These are phyloP conservation scores for Chlorella ohadii DNA, from an alignment of 139 green algal genomes.

Conservation along the genomic window DNA sequence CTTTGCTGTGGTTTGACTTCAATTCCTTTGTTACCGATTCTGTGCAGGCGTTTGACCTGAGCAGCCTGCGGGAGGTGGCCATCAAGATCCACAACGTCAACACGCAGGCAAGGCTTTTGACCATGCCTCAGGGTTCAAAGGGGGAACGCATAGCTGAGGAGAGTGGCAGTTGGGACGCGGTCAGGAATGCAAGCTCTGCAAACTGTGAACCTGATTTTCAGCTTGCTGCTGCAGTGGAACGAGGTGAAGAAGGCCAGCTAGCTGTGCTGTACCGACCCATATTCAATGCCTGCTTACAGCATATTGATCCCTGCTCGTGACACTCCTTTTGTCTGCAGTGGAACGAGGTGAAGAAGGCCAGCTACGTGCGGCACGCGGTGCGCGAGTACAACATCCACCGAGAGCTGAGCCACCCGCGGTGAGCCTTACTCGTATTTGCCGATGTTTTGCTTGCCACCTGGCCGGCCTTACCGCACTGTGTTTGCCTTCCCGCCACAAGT, in stretches of 20 bases:
- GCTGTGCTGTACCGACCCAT: neutral
- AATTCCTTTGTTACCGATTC: too few species aligned
- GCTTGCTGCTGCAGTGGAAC: conserved; percentile 73
- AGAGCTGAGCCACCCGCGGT: conserved; percentile 65
- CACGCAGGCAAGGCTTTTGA: conserved; percentile 7
- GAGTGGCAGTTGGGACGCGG: too few species aligned
- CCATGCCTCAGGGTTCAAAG: neutral
- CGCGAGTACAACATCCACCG: conserved; percentile 95
- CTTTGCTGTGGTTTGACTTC: too few species aligned
- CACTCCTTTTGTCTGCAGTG: conserved; percentile 48
- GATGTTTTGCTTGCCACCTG: neutral
- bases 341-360: conserved; percentile 81
- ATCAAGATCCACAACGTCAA: conserved; percentile 92
- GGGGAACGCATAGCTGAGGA: too few species aligned
- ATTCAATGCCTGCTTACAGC: too few species aligned
- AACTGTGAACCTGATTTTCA: too few species aligned
- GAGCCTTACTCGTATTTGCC: neutral
- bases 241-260: conserved; percentile 88
- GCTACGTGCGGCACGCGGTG: conserved; percentile 92
- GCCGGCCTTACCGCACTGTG: too few species aligned
- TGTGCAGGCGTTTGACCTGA: conserved; percentile 75
- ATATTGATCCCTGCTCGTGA: neutral
- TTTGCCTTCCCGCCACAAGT: too few species aligned
- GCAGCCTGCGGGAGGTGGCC: conserved; percentile 69
- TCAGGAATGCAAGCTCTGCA: too few species aligned